Evolutionary conservation across 2,329 filamentous ascomycete genomes (phyloP).

Genomic region (Gaeumannomyces sp.): DNA sequence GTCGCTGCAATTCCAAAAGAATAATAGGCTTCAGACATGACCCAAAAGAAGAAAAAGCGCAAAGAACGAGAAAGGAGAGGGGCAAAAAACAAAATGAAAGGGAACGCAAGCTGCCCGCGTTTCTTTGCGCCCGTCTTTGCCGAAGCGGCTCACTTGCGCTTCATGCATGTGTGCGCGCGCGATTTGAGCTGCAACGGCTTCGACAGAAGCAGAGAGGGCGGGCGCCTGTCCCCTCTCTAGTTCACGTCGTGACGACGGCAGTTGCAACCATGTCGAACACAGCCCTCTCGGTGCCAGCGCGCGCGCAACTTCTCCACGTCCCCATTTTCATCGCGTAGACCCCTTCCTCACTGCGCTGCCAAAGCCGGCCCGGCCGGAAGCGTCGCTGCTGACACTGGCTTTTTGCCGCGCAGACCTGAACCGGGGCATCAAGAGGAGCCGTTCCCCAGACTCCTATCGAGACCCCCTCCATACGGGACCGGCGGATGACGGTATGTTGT

Average conservation of each 20-base stretch:
- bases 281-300: not conserved
- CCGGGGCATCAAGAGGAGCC: conserved; percentile 72
- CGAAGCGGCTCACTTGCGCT: not conserved
- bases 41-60: not conserved
- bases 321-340: not conserved
- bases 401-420: conserved; percentile 6
- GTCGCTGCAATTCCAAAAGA: not conserved
- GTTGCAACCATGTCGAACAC: not conserved
- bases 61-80: not conserved
- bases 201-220: not conserved
- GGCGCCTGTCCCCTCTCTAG: no score
- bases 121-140: not conserved
- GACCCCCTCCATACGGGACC: conserved; percentile 46
- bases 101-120: not conserved
- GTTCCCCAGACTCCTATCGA: conserved; percentile 63
- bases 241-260: not conserved
- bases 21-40: not conserved
- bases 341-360: not conserved
- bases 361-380: no score
- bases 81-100: not conserved
- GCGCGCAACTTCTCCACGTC: not conserved
- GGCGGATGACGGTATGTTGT: conserved; percentile 67
- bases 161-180: conserved; percentile 1
- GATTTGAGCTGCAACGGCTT: not conserved
- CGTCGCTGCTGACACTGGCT: conserved; percentile 4